These are phyloP conservation scores for Arachis stenosperma DNA, from an alignment of 306 rosid species.

Conservation along the genomic window DNA sequence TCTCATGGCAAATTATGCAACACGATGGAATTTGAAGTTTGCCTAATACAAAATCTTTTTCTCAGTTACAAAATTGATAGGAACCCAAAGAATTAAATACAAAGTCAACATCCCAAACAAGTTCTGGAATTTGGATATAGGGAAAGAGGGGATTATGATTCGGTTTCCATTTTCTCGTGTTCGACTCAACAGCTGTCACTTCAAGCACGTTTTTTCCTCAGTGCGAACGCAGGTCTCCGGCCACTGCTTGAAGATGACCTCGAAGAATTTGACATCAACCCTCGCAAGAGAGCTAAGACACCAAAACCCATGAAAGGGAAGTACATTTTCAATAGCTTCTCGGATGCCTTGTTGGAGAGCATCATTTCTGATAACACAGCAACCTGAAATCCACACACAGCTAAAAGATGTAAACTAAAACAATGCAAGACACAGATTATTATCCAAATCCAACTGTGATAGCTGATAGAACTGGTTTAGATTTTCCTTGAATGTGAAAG, in stretches of 20 bases:
- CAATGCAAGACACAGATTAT: conserved; percentile 15
- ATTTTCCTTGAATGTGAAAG: too few species aligned
- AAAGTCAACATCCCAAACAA: conserved; percentile 22
- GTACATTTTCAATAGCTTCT: conserved; percentile 54
- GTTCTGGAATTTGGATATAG: conserved; percentile 24
- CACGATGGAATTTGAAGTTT: conserved; percentile 21
- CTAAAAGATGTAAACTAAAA: background rate
- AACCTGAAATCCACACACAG: conserved; percentile 52
- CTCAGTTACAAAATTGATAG: conserved; percentile 10
- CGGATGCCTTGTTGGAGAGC: conserved; percentile 64
- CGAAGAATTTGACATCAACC: conserved; percentile 54
- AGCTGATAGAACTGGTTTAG: background rate
- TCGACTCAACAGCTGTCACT: conserved; percentile 10
- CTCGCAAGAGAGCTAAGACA: conserved; percentile 59
- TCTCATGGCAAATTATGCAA: conserved; percentile 24
- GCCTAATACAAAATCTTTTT: conserved; percentile 31
- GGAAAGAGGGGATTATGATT: conserved; percentile 7
- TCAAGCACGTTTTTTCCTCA: conserved; percentile 65
- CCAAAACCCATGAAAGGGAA: conserved; percentile 65
- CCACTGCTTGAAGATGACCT: conserved; percentile 39
- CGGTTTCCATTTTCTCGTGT: conserved; percentile 24
- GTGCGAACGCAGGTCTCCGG: conserved; percentile 41
- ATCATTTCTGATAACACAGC: conserved; percentile 63
- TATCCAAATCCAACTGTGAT: conserved; percentile 14
- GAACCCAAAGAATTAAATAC: conserved; percentile 17